Evolutionary conservation across 768 basidiomycete species (phyloP).

Genomic region (Epithele typhae): DNA sequence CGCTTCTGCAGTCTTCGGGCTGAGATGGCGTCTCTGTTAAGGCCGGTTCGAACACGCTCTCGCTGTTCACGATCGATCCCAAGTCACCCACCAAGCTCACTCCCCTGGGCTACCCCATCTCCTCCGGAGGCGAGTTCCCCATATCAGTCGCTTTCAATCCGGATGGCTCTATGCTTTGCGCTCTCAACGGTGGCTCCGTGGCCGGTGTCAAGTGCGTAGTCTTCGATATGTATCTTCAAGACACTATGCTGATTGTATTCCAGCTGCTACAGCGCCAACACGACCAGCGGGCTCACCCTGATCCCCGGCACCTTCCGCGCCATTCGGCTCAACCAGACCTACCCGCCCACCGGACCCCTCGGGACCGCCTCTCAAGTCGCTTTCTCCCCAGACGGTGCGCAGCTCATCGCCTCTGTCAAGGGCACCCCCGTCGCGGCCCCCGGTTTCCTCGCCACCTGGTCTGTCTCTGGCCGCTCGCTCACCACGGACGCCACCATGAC

Average conservation of each 20-base stretch:
- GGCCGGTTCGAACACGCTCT: conserved; percentile 41
- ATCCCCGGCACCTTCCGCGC: conserved; percentile 39
- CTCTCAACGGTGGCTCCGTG: conserved; percentile 30
- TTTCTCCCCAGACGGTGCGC: conserved; percentile 40
- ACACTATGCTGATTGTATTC: too few relatives aligned
- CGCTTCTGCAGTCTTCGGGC: neutral
- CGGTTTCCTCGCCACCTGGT: conserved; percentile 48
- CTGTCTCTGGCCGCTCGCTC: conserved; percentile 38
- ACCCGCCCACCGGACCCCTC: conserved; percentile 45
- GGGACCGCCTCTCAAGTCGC: conserved; percentile 40
- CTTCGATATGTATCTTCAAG: too few relatives aligned
- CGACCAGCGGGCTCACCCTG: conserved; percentile 35
- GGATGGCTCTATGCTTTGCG: conserved; percentile 26
- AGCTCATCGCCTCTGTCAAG: conserved; percentile 45
- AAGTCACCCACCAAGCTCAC: conserved; percentile 35
- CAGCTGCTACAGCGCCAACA: conserved; percentile 43
- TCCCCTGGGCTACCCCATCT: conserved; percentile 39
- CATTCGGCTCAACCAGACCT: conserved; percentile 45
- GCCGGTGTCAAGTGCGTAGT: conserved; percentile 28
- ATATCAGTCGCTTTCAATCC: conserved; percentile 30
- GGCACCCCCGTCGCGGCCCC: conserved; percentile 38
- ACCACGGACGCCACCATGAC: conserved; percentile 26
- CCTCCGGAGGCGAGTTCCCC: conserved; percentile 2
- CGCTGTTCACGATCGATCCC: conserved; percentile 36
- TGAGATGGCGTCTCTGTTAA: conserved; percentile 15